Conservation (phyloP, 768 basidiomycete species). For the Calocera cornea region DNA sequence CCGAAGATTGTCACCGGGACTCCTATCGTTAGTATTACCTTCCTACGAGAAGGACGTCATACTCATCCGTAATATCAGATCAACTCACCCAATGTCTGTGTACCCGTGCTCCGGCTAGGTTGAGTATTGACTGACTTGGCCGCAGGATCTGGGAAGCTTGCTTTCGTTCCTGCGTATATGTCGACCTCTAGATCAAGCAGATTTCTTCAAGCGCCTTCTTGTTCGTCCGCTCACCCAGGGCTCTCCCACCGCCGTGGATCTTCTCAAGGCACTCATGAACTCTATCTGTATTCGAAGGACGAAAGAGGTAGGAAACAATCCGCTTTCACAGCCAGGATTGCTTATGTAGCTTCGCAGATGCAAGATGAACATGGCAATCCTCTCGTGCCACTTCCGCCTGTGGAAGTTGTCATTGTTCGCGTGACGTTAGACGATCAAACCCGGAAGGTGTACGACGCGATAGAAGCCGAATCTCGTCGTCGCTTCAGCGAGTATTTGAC, state of each 20-base stretch:
- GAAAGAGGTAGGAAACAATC: conserved; percentile 38
- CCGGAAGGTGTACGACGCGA: conserved; percentile 52
- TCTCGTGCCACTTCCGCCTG: conserved; percentile 64
- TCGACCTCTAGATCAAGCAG: conserved; percentile 65
- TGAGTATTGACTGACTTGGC: not conserved
- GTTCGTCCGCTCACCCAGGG: conserved; percentile 65
- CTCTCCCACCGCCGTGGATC: conserved; percentile 48
- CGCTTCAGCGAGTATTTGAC: conserved; percentile 39
- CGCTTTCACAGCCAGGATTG: not conserved
- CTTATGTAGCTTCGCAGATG: conserved; percentile 42
- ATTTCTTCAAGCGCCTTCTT: conserved; percentile 67
- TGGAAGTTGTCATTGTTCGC: conserved; percentile 63
- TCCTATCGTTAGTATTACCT: conserved; percentile 54
- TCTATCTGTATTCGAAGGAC: conserved; percentile 69
- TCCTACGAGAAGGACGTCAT: not conserved
- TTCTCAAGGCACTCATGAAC: conserved; percentile 65
- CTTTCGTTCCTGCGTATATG: conserved; percentile 79
- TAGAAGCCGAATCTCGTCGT: conserved; percentile 48
- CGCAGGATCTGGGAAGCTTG: conserved; percentile 76
- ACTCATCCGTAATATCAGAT: conserved; percentile 34
- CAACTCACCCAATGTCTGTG: conserved; percentile 54
- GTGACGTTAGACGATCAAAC: conserved; percentile 52
- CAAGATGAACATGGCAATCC: conserved; percentile 62
- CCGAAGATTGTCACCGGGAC: conserved; percentile 53
- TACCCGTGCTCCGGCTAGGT: not conserved